Evolutionary conservation across 1,139 yeast species (phyloP), one percentile per base, ranked within the genome.

Genomic region (Pichia sp.): DNA sequence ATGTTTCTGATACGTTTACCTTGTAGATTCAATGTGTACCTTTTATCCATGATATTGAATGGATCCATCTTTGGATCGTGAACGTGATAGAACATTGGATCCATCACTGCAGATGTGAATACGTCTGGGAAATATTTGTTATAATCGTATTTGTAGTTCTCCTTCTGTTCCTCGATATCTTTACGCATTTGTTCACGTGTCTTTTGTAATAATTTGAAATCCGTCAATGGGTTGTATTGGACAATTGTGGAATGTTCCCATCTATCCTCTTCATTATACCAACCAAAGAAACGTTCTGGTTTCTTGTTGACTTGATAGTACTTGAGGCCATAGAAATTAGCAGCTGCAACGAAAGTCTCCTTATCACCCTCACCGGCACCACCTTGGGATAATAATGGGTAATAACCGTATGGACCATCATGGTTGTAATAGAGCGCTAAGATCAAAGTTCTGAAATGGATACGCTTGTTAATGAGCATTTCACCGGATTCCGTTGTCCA

Each of bases 281-380:
- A 46, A 40, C 59, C 52, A 35, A 41, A 50, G 10, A 44, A 30
- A 22, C 42, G 45, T 23, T 49, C 55, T 1, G 54, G 52, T 23
- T 39, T 41, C 42, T 65, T 69, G 40, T 64, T 62, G 11, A 73
- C 76, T 53, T 75, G 80, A 51, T 73, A 75, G 50, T 63, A 74
- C 3, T 76, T 72, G 35, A 64, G 61, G 1, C 58, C 54, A 40
- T 72, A 59, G 21, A 60, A 69, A 42, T 70, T 72, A 16, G 82
- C 76, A 4, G 81, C 81, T 1, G 79, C 75, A 30, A 72, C 64
- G 43, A 74, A 70, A 0, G 82, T 76, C 47, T 77, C 83, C 49
- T 76, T 76, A 51, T 74, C 80, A 45, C 80, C 80, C 52, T 73
- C 74, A 32, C 79, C 79, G 6, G 77, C 73, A 22, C 75, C 71